Conservation (phyloP, 352 stramenopile genomes). For the Phytophthora rubi region DNA sequence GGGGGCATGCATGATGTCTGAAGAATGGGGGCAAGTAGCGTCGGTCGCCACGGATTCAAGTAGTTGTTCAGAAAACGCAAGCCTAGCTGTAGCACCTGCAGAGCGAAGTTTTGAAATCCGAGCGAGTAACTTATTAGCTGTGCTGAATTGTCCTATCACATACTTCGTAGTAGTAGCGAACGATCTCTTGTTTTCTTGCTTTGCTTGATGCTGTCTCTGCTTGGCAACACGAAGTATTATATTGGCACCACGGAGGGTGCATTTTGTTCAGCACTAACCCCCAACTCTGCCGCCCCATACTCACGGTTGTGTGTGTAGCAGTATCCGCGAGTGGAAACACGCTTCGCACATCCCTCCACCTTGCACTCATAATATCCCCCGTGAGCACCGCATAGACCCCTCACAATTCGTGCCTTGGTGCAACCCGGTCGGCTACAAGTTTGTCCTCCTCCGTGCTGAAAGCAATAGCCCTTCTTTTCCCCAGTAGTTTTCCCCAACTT, state of each 20-base stretch:
- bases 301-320: not conserved
- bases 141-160: no score
- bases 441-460: conserved; percentile 6
- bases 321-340: not conserved
- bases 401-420: not conserved
- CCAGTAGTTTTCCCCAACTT: not conserved
- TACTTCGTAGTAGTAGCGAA: no score
- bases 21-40: no score
- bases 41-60: no score
- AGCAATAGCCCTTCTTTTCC: conserved; percentile 1
- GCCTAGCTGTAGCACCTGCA: no score
- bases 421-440: not conserved
- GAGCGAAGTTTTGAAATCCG: no score
- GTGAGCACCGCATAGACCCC: conserved; percentile 5
- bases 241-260: not conserved
- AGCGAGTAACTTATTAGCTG: no score
- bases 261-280: not conserved
- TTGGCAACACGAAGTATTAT: not conserved
- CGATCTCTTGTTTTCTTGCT: no score
- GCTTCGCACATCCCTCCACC: not conserved
- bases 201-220: no score
- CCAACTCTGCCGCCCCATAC: not conserved
- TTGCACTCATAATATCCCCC: conserved; percentile 1
- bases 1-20: no score
- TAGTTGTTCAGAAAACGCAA: no score